Evolutionary conservation across 768 basidiomycete species (phyloP).

Genomic region (Suillus bovinus): DNA sequence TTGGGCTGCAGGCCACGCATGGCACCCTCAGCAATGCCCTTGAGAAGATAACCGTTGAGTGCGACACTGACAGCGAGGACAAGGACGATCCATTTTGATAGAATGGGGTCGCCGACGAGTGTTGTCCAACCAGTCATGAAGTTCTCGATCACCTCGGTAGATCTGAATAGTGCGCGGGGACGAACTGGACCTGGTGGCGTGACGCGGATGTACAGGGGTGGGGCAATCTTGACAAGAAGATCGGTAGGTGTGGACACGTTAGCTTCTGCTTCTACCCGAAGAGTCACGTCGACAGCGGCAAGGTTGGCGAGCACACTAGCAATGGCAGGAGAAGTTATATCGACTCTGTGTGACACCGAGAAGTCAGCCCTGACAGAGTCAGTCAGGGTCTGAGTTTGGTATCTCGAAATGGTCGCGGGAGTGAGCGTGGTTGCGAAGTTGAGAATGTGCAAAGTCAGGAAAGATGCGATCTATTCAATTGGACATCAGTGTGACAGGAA

Average conservation of each 20-base stretch:
- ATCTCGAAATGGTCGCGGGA: constrained; percentile 51
- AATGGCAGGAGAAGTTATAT: constrained; percentile 65
- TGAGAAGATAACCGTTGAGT: constrained; percentile 91
- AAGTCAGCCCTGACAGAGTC: constrained; percentile 17
- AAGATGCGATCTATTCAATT: constrained; percentile 70
- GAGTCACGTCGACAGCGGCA: constrained; percentile 33
- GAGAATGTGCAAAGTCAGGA: constrained; percentile 87
- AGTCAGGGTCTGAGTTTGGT: constrained; percentile 30
- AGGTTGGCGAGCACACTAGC: constrained; percentile 59
- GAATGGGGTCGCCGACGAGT: constrained; percentile 90
- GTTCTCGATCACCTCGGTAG: constrained; percentile 65
- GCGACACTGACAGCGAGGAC: constrained; percentile 82
- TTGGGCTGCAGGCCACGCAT: constrained; percentile 33
- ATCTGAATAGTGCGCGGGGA: constrained; percentile 33
- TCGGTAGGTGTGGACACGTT: constrained; percentile 32
- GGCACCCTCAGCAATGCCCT: constrained; percentile 70
- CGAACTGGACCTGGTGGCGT: constrained; percentile 34
- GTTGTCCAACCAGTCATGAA: constrained; percentile 91
- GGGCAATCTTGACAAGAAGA: constrained; percentile 59
- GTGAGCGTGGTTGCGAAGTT: constrained; percentile 93
- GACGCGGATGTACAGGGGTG: constrained; percentile 59
- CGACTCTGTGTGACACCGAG: constrained; percentile 52
- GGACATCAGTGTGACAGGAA: constrained; percentile 8
- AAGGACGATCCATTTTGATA: constrained; percentile 94
- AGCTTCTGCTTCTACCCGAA: constrained; percentile 7